Percentiles rank a stretch among this genome's conserved stretches.
Conservation (phyloP, 139 green algal genomes). For the Chlorella sp. region DNA sequence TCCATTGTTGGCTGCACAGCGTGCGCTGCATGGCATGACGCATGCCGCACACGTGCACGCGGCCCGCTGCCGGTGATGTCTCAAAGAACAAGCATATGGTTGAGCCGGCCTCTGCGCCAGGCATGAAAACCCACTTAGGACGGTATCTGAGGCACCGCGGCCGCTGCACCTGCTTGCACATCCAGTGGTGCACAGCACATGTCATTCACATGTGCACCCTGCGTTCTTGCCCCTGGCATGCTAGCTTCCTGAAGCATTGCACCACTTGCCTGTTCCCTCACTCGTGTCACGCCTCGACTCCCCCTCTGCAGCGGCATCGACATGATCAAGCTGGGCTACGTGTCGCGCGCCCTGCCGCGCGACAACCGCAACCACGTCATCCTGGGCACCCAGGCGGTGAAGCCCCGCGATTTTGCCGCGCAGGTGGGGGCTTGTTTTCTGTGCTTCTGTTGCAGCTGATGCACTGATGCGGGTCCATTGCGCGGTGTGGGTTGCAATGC, state of each 20-base stretch:
- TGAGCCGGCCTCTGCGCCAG: background rate
- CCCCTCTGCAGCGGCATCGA: constrained; percentile 71
- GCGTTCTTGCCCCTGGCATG: too few relatives aligned
- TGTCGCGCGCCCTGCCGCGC: constrained; percentile 52
- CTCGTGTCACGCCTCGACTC: too few relatives aligned
- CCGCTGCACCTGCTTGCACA: too few relatives aligned
- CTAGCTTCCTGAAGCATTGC: too few relatives aligned
- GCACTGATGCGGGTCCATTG: too few relatives aligned
- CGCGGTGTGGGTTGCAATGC: too few relatives aligned
- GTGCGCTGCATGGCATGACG: background rate
- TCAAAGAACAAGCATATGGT: background rate
- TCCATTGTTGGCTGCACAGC: too few relatives aligned
- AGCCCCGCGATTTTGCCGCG: constrained; percentile 80
- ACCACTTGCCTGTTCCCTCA: too few relatives aligned
- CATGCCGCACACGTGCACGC: background rate
- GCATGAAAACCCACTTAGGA: background rate
- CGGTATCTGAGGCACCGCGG: background rate
- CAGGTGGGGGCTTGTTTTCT: constrained; percentile 68
- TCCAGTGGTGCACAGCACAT: too few relatives aligned
- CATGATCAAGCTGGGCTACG: constrained; percentile 95
- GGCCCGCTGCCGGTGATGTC: too few relatives aligned
- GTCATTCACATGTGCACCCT: too few relatives aligned
- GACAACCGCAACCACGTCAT: constrained; percentile 92
- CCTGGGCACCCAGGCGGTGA: constrained; percentile 78
- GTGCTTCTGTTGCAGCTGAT: too few relatives aligned